A percentile compares a stretch with the other conserved stretches of the same genome.
phyloP scores from a whole-genome alignment of 495 filamentous ascomycete species.

The Xylaria acuta region DNA sequence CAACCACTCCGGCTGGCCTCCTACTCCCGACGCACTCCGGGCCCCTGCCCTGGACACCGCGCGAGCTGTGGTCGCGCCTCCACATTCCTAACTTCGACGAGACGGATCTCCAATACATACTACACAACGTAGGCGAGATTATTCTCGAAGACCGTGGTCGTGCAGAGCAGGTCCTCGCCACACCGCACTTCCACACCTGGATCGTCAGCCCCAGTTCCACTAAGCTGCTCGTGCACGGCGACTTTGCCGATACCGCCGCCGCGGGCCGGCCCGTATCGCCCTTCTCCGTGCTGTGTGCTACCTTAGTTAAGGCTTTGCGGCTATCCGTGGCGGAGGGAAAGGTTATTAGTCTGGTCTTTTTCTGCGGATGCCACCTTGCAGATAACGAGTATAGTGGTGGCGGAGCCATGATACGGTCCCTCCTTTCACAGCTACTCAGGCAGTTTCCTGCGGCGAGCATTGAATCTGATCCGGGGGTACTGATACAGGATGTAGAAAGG shows the following conservation, averaged over 20 bases:
- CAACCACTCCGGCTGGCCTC: neutral
- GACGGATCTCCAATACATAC: neutral
- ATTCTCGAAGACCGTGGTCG: neutral
- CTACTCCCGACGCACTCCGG: neutral
- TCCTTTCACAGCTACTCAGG: neutral
- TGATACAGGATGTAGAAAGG: neutral
- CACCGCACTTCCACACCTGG: neutral
- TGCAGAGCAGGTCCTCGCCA: neutral
- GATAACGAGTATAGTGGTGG: neutral
- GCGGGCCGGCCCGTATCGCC: neutral
- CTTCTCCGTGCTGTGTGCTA: constrained; percentile 4
- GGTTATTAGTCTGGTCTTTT: neutral
- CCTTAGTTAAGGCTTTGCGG: neutral
- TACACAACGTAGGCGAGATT: neutral
- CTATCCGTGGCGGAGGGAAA: neutral
- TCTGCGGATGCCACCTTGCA: neutral
- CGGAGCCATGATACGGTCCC: neutral
- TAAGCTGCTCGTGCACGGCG: neutral
- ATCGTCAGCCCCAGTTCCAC: neutral
- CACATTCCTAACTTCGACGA: neutral
- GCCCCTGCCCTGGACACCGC: neutral
- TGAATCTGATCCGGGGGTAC: neutral
- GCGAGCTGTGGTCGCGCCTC: neutral
- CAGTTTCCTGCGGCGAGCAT: neutral
- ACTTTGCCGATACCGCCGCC: neutral